Conservation (phyloP, 352 stramenopile genomes). For the Phytophthora ohioensis region DNA sequence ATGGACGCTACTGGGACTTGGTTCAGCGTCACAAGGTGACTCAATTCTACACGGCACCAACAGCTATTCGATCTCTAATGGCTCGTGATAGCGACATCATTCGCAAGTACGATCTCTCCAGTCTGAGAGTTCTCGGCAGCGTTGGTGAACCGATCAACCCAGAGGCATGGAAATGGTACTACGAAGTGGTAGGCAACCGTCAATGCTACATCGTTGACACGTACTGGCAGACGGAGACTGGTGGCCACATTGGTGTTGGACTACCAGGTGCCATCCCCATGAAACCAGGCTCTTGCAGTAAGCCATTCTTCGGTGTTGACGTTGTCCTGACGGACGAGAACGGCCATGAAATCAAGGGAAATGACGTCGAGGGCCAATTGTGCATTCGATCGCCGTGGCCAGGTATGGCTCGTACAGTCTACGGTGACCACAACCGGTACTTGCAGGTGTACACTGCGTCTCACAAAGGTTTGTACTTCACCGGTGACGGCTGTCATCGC, state of each 20-base stretch:
- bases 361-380: conserved; percentile 1
- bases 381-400: background rate
- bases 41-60: conserved; percentile 20
- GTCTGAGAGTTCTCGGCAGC: background rate
- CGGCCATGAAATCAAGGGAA: background rate
- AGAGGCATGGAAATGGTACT: background rate
- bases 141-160: background rate
- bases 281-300: background rate
- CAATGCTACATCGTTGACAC: background rate
- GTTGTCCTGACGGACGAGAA: background rate
- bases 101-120: conserved; percentile 1
- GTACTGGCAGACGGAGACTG: background rate
- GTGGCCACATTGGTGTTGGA: background rate
- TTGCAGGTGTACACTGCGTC: background rate
- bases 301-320: background rate
- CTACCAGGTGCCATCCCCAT: background rate
- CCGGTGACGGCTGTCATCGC: background rate
- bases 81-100: conserved; percentile 82
- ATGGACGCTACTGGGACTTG: conserved; percentile 96
- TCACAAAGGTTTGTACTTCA: background rate
- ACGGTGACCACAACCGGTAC: background rate
- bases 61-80: conserved; percentile 91
- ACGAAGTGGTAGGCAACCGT: background rate
- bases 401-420: background rate
- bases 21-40: conserved; percentile 50